Percentiles rank a stretch among this genome's conserved stretches.
Conservation (phyloP, 1,284 basidiomycete genomes). For the Leccinum pachyderme region DNA sequence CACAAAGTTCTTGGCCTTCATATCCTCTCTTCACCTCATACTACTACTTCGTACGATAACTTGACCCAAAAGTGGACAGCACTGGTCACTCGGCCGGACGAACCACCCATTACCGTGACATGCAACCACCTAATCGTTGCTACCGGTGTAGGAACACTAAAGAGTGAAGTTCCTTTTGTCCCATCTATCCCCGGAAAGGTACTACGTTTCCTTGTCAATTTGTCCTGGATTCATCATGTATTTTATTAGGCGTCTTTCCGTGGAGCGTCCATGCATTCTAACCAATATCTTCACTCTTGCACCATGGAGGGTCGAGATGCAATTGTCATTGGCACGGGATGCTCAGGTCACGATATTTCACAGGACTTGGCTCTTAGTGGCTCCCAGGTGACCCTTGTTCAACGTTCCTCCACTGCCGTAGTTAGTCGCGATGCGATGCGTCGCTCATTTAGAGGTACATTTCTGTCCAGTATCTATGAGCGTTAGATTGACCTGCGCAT, state of each 20-base stretch:
- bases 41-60: slow-evolving; percentile 6
- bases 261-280: slow-evolving; percentile 10
- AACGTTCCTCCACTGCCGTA: slow-evolving; percentile 15
- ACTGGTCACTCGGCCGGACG: neutral
- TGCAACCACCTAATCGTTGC: slow-evolving; percentile 9
- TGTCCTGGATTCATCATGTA: neutral
- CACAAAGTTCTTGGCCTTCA: slow-evolving; percentile 14
- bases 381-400: slow-evolving; percentile 7
- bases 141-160: slow-evolving; percentile 11
- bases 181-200: slow-evolving; percentile 6
- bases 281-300: slow-evolving; percentile 5
- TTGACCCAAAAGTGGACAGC: slow-evolving; percentile 5
- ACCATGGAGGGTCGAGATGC: slow-evolving; percentile 1
- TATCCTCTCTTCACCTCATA: slow-evolving; percentile 8
- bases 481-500: neutral
- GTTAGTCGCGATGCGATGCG: slow-evolving; percentile 14
- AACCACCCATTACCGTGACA: slow-evolving; percentile 4
- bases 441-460: slow-evolving; percentile 13
- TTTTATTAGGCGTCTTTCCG: neutral
- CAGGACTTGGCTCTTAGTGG: slow-evolving; percentile 12
- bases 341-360: slow-evolving; percentile 19
- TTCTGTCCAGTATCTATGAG: neutral
- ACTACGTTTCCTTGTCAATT: neutral
- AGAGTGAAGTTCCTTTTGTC: slow-evolving; percentile 4
- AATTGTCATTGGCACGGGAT: slow-evolving; percentile 12